Base-by-base conservation (phyloP, 768 basidiomycete species). In the Amanita pseudoporphyria region DNA sequence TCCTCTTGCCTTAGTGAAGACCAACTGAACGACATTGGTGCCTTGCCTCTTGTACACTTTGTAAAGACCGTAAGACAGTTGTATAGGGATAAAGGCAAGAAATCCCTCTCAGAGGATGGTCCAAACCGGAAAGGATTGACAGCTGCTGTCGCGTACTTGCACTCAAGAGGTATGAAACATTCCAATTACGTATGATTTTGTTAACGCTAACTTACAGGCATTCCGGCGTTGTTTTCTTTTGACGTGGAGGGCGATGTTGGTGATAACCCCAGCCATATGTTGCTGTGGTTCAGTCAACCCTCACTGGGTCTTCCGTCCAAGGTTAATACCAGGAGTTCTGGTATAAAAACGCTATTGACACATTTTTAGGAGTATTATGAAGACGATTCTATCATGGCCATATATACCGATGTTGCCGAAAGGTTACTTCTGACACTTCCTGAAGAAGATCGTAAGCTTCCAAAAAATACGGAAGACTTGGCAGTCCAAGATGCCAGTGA, bases 231-330 rank as follows among this genome's bases (percentile, higher is more conserved):
- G 10, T 88, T 97, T 58, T 69, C 73, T n/a, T 85, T 92, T 56
- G 71, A 70, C n/a, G 74, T 94, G 51, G 91, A 95, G 52, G 93
- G 94, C 26, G 94, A 97, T 62, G 77, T 81, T 19, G 90, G 84
- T 6, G 72, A 79, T 5, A 90, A 96, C 58, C 90, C 94, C 0
- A 89, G 93, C 58, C 70, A 73, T 44, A 91, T 95, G 82, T 74
- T 76, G 0, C 71, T 92, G 12, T 92, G 87, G 86, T 83, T 95
- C 58, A 84, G 76, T 55, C 93, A 96, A 60, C 77, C 87, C 2
- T 68, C 66, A 6, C 70, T 95, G 12, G 88, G 90, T 36, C 79
- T 96, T 10, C 93, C 91, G 1, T 81, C 93, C 13, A 94, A 93
- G 76, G 89, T 87, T 46, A 32, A 58, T 49, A 22, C n/a, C 22